Percentiles rank a stretch among this genome's conserved stretches.
Conservation (phyloP, 768 basidiomycete species). For the Kwoniella dendrophila region DNA sequence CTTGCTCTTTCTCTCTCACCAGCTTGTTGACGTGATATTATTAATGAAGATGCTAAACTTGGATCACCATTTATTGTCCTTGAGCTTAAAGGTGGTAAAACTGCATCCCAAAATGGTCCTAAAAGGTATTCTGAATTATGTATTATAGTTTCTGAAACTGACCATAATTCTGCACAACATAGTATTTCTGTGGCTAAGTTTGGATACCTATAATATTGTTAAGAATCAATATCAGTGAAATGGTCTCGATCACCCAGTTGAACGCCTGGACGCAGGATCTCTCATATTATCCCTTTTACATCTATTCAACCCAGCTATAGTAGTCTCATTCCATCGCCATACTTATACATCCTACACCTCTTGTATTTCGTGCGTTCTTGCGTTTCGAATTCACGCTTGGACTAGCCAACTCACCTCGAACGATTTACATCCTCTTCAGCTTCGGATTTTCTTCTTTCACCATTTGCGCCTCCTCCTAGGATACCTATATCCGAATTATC, state of each 20-base stretch:
- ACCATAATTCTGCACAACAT: conserved; percentile 94
- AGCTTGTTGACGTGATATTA: conserved; percentile 20
- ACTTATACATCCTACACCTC: too few relatives aligned
- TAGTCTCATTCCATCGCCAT: too few relatives aligned
- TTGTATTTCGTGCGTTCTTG: too few relatives aligned
- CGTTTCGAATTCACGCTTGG: not conserved
- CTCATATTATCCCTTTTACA: too few relatives aligned
- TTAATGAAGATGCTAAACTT: not conserved
- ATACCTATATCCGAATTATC: conserved; percentile 16
- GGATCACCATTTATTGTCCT: conserved; percentile 16
- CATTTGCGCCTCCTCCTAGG: conserved; percentile 33
- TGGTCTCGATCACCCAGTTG: too few relatives aligned
- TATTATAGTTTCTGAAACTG: conserved; percentile 86
- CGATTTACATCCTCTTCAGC: conserved; percentile 33
- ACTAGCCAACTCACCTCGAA: conserved; percentile 32
- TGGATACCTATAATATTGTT: conserved; percentile 69
- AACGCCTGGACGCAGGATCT: too few relatives aligned
- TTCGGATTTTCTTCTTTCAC: conserved; percentile 20
- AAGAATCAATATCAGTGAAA: not conserved
- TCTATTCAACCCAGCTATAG: too few relatives aligned
- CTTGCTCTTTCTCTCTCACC: conserved; percentile 38
- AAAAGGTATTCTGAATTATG: conserved; percentile 71
- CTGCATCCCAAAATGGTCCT: conserved; percentile 87
- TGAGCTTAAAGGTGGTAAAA: conserved; percentile 41
- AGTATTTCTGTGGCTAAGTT: conserved; percentile 92